Evolutionary conservation across 768 basidiomycete species (phyloP), one percentile per base, ranked within the genome.

Genomic region (Lenzites betulinus): DNA sequence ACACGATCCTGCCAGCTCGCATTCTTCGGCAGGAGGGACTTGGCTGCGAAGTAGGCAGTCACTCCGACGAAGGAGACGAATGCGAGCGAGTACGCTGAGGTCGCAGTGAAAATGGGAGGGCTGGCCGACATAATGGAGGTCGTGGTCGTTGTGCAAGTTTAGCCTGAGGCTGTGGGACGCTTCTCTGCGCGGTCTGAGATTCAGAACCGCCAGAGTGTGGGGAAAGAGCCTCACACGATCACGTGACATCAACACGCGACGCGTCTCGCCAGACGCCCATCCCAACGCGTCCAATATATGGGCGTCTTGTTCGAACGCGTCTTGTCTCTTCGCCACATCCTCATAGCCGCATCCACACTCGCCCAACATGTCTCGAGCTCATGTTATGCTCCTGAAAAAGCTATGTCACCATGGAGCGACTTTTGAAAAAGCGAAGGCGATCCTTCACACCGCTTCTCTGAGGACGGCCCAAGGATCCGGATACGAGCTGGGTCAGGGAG

Each of bases 1-100:
- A 80, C 83, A 58, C 76, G 77, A 69, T 92, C 89, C 64, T 84
- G 82, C 80, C 81, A 82, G 25, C 79, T 76, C 23, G 84, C 84
- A 55, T 83, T 81, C 69, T 83, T 85, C 1, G 90, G 86, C 9
- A 92, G 76, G 18, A 87, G 75, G n/a, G 69, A 56, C 35, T 82
- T 83, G 1, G 88, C 77, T 0, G 78, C 82, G n/a, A 75, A 55
- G 43, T 79, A 80, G 1, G 89, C 88, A 44, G 83, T 51, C 22
- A 83, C 23, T 1, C 76, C 84, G 7, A 89, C 70, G 1, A 66
- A 71, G 0, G 78, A 75, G 7, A 93, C 87, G 12, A 81, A 87
- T 1, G 77, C 80, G 7, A 92, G 78, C 3, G 89, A 87, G 69
- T 79, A 80, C 0, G 81, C 81, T 16, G 90, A 90, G 2, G 84